Evolutionary conservation across 345 rosid genomes (phyloP).

Genomic region (Gossypium anomalum): DNA sequence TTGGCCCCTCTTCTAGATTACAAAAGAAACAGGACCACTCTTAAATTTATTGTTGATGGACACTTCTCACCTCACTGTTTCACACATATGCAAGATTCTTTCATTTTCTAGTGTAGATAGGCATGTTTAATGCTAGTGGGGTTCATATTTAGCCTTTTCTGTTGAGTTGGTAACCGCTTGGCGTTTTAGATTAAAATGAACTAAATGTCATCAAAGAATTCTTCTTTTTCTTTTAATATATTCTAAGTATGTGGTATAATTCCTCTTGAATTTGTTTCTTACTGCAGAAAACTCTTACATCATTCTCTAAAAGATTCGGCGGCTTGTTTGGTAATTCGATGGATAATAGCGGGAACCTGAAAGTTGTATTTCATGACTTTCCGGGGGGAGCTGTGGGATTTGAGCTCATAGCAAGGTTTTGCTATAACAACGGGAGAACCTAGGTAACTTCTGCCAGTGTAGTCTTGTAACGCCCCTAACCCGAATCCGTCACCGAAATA

Average conservation of each 20-base stretch:
- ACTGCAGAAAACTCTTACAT: slow-evolving; percentile 36
- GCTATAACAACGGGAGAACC: slow-evolving; percentile 37
- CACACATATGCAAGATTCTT: neutral
- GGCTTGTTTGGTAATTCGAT: slow-evolving; percentile 26
- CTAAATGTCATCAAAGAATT: neutral
- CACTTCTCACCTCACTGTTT: slow-evolving; percentile 11
- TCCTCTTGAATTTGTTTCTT: neutral
- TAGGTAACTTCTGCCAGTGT: slow-evolving; percentile 34
- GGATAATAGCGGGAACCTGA: slow-evolving; percentile 20
- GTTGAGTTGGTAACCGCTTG: slow-evolving; percentile 5
- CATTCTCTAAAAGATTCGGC: slow-evolving; percentile 36
- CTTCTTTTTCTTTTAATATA: neutral
- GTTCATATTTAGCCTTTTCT: slow-evolving; percentile 19
- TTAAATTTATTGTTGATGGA: slow-evolving; percentile 23
- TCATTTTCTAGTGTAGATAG: neutral
- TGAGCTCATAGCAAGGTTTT: slow-evolving; percentile 50
- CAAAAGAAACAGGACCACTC: slow-evolving; percentile 4
- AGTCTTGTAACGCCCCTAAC: too few species aligned
- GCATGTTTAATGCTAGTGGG: neutral
- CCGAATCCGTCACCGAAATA: too few species aligned
- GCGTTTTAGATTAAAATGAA: neutral
- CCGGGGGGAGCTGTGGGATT: slow-evolving; percentile 58
- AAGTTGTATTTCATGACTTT: slow-evolving; percentile 45
- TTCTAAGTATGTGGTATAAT: neutral
- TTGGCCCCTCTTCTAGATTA: slow-evolving; percentile 8